Conservation (phyloP, 169 alveolate genomes). For the Ichthyophthirius multifiliis region DNA sequence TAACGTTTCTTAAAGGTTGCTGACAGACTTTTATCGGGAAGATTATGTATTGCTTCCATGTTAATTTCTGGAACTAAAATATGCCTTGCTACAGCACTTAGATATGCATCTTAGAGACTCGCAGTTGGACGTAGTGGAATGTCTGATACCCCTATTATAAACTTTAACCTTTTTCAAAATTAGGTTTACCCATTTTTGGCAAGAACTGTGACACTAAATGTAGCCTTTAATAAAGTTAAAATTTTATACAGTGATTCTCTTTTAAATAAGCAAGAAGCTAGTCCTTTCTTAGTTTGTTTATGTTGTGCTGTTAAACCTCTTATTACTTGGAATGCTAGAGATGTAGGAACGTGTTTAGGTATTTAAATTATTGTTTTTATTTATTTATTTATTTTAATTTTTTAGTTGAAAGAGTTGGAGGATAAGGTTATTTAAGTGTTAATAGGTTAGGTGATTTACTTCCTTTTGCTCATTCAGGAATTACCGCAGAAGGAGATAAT, state of each 20-base stretch:
- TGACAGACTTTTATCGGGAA: slow-evolving; percentile 61
- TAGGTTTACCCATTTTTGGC: slow-evolving; percentile 63
- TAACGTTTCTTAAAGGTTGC: slow-evolving; percentile 59
- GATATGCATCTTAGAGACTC: slow-evolving; percentile 31
- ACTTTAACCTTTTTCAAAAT: slow-evolving; percentile 49
- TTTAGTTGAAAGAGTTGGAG: slow-evolving; percentile 57
- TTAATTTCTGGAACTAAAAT: slow-evolving; percentile 47
- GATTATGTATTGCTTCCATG: slow-evolving; percentile 64
- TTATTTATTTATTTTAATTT: background rate
- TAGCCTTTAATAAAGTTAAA: slow-evolving; percentile 31
- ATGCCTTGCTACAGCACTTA: slow-evolving; percentile 22
- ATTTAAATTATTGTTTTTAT: too few relatives aligned
- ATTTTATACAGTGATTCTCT: slow-evolving; percentile 10
- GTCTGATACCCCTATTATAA: slow-evolving; percentile 60
- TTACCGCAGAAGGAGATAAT: slow-evolving; percentile 77
- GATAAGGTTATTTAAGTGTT: slow-evolving; percentile 48
- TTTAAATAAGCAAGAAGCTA: slow-evolving; percentile 23
- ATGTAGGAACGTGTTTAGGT: slow-evolving; percentile 28
- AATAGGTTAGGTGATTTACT: slow-evolving; percentile 32
- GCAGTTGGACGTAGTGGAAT: slow-evolving; percentile 55
- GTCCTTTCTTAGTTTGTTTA: slow-evolving; percentile 22
- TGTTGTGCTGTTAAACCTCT: slow-evolving; percentile 60
- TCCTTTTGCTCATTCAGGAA: slow-evolving; percentile 47
- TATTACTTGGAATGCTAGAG: slow-evolving; percentile 49
- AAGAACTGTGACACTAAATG: slow-evolving; percentile 34